Conservation (phyloP, 2,329 filamentous ascomycete species). For the Nothophaeocryptopus gaeumannii region DNA sequence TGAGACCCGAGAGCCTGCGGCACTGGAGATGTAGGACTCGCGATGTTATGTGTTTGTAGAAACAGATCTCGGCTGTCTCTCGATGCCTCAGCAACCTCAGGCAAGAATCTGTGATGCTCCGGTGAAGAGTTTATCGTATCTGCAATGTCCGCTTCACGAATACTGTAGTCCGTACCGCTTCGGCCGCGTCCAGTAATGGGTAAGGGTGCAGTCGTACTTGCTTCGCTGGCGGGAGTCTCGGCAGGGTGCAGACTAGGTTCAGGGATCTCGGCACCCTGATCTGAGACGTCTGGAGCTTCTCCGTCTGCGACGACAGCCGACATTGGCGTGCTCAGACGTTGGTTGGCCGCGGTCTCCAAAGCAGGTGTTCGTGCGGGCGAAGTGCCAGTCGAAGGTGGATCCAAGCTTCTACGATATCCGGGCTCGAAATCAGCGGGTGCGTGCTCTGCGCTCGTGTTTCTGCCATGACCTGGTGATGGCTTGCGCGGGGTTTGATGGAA, state of each 20-base stretch:
- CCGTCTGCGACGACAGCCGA: slow-evolving; percentile 24
- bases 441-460: slow-evolving; percentile 39
- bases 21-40: slow-evolving; percentile 9
- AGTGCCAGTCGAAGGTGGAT: slow-evolving; percentile 57
- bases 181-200: slow-evolving; percentile 26
- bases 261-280: slow-evolving; percentile 27
- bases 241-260: slow-evolving; percentile 21
- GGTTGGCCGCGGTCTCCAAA: slow-evolving; percentile 42
- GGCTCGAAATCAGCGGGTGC: slow-evolving; percentile 42
- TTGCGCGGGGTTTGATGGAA: slow-evolving; percentile 35
- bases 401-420: slow-evolving; percentile 57
- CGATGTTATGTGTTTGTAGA: slow-evolving; percentile 27
- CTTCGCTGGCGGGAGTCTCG: slow-evolving; percentile 21
- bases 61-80: slow-evolving; percentile 26
- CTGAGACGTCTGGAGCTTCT: slow-evolving; percentile 24
- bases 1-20: not conserved
- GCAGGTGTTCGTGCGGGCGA: slow-evolving; percentile 61
- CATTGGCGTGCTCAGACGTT: slow-evolving; percentile 29
- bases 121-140: slow-evolving; percentile 28
- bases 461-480: slow-evolving; percentile 40
- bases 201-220: slow-evolving; percentile 13
- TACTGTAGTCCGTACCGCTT: slow-evolving; percentile 34
- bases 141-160: slow-evolving; percentile 34
- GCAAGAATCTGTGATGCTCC: slow-evolving; percentile 20
- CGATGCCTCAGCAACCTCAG: slow-evolving; percentile 26